Conservation (phyloP, 2,329 filamentous ascomycete species). For the Trichophyton verrucosum region DNA sequence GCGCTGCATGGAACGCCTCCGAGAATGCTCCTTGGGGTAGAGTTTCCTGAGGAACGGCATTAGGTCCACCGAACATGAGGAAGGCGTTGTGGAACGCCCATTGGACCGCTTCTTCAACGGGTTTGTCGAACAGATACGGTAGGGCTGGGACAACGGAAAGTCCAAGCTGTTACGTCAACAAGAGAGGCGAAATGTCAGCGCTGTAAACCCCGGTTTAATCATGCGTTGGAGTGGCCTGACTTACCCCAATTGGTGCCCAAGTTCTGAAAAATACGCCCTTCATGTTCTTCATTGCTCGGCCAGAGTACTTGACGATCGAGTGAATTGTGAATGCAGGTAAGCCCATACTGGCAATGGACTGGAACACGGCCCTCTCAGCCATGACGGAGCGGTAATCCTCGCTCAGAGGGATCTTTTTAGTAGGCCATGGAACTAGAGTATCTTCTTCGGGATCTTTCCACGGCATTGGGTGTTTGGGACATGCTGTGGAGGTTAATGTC, state of each 20-base stretch:
- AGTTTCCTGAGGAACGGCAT: slow-evolving; percentile 34
- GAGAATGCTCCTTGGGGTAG: slow-evolving; percentile 3
- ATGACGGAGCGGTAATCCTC: slow-evolving; percentile 89
- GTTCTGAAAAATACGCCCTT: slow-evolving; percentile 67
- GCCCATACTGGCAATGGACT: slow-evolving; percentile 84
- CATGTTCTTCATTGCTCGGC: slow-evolving; percentile 66
- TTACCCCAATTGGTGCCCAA: slow-evolving; percentile 81
- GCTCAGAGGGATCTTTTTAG: slow-evolving; percentile 51
- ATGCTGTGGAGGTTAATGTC: slow-evolving; percentile 6
- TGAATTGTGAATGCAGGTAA: slow-evolving; percentile 90
- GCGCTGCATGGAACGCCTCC: slow-evolving; percentile 16
- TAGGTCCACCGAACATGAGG: slow-evolving; percentile 54
- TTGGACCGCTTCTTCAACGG: slow-evolving; percentile 83
- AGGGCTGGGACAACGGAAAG: slow-evolving; percentile 68
- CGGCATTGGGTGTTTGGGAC: slow-evolving; percentile 16
- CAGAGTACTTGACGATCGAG: slow-evolving; percentile 80
- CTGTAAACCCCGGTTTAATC: too few species aligned
- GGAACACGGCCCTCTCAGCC: slow-evolving; percentile 81
- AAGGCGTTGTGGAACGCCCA: slow-evolving; percentile 81
- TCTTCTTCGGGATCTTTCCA: slow-evolving; percentile 20
- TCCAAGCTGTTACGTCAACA: slow-evolving; percentile 38
- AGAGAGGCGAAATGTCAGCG: not conserved
- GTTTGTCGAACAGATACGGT: slow-evolving; percentile 76
- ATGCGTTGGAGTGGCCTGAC: slow-evolving; percentile 24
- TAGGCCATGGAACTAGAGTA: slow-evolving; percentile 25